Conservation (phyloP, 2,329 filamentous ascomycete species). For the Fusarium hainanense region DNA sequence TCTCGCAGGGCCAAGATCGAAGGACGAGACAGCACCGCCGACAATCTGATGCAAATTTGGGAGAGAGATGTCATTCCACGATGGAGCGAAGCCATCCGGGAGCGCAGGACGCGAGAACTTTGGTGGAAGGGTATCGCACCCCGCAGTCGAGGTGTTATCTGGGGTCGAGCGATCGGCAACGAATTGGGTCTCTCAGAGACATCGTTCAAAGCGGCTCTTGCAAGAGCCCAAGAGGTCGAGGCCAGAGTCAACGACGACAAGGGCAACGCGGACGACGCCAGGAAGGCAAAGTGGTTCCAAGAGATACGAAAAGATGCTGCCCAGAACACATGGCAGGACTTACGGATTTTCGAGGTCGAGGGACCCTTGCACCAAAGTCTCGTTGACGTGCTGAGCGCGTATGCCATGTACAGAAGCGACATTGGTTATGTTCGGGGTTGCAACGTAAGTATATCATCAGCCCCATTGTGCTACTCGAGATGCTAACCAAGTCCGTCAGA, state of each 20-base stretch:
- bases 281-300: conserved; percentile 69
- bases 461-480: conserved; percentile 8
- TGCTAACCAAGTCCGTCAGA: conserved; percentile 56
- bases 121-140: conserved; percentile 86
- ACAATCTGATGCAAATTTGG: conserved; percentile 72
- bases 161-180: conserved; percentile 78
- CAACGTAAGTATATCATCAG: conserved; percentile 67
- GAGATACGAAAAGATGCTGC: conserved; percentile 73
- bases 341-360: conserved; percentile 76
- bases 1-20: conserved; percentile 63
- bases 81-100: conserved; percentile 76
- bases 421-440: conserved; percentile 81
- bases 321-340: conserved; percentile 73
- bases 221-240: conserved; percentile 73
- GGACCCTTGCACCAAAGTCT: conserved; percentile 75
- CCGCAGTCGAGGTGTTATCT: conserved; percentile 74
- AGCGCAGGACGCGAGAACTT: conserved; percentile 76
- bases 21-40: conserved; percentile 65
- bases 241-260: conserved; percentile 63
- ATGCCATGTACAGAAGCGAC: conserved; percentile 84
- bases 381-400: conserved; percentile 79
- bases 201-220: conserved; percentile 77
- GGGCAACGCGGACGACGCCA: conserved; percentile 64
- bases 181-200: conserved; percentile 73
- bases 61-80: conserved; percentile 80